Evolutionary conservation across 208 protist species (phyloP), one percentile per base, ranked within the genome.

Genomic region (Wallacemonas rigidus): DNA sequence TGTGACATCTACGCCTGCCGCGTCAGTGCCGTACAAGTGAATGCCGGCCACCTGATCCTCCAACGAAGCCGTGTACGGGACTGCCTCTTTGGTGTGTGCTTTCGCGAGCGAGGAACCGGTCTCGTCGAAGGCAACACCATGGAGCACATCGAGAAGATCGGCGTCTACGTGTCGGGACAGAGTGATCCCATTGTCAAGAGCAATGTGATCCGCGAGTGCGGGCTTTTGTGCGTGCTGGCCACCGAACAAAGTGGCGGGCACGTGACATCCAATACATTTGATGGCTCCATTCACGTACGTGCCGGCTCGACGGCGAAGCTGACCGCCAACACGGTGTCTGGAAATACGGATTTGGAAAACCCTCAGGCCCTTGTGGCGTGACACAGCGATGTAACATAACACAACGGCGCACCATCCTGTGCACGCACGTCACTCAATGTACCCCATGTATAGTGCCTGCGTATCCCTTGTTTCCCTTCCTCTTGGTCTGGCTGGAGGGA

Each of bases 1-100:
- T 91, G 77, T 8, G 92, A 97, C 71, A 83, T 97, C 67, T 91
- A 91, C 70, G 86, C 90, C 43, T 93, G 87, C 74, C 88, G 92
- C 60, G 90, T 97, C 7, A 91, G 92, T 71, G 90, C 85, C 12
- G 69, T 97, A 2, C 88, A 94, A 17, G 83, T 78, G 11, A 73
- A 90, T 26, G 71, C 75, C 58, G 88, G 81, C 11, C 8, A 40
- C 15, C 83, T 91, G 2, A 58, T 77, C 0, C 47, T 91, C 38
- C 75, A 74, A 11, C 81, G 81, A 55, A 91, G 89, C 75, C 86
- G 89, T 60, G 82, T 97, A 55, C 90, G 88, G 36, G 89, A 93
- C 77, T 89, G 78, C 67, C 56, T 76, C 26, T 95, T 94, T 75
- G 92, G 92, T 55, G 65, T 95, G 3, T 95, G 80, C 82, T 93